Percentiles rank a stretch among this genome's conserved stretches.
Conservation (phyloP, 139 green algal species). For the Ulvella scutata region DNA sequence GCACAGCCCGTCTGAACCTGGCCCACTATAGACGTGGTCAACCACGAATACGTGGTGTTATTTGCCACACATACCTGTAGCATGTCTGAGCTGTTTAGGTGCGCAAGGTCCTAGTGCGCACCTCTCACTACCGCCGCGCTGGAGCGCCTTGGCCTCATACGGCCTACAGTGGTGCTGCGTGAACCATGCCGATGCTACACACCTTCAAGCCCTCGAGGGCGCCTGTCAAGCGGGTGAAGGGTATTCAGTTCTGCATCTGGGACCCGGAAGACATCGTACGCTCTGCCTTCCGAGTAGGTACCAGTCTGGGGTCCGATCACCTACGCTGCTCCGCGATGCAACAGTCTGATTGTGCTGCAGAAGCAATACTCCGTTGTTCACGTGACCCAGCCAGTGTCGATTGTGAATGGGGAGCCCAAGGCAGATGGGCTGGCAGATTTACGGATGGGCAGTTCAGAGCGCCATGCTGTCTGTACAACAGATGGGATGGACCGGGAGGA, state of each 20-base stretch:
- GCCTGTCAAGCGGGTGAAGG: slow-evolving; percentile 64
- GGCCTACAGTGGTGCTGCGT: too few relatives aligned
- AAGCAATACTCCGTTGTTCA: slow-evolving; percentile 77
- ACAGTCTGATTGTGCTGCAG: too few relatives aligned
- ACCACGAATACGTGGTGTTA: too few relatives aligned
- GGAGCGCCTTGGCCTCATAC: too few relatives aligned
- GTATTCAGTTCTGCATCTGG: slow-evolving; percentile 87
- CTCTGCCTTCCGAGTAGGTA: neutral
- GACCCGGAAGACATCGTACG: slow-evolving; percentile 93
- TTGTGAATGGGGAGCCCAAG: slow-evolving; percentile 80
- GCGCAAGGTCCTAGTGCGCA: too few relatives aligned
- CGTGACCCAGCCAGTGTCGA: slow-evolving; percentile 66
- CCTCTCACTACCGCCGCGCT: too few relatives aligned
- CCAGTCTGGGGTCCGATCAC: neutral
- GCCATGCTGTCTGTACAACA: slow-evolving; percentile 54
- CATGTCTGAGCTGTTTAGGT: too few relatives aligned
- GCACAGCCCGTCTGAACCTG: too few relatives aligned
- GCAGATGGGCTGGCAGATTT: slow-evolving; percentile 78
- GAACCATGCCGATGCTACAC: slow-evolving; percentile 27
- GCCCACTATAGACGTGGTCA: too few relatives aligned
- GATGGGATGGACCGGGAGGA: slow-evolving; percentile 57
- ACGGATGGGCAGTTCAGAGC: slow-evolving; percentile 85
- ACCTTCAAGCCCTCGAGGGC: slow-evolving; percentile 52
- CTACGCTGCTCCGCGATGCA: neutral
- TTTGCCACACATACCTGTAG: too few relatives aligned